Evolutionary conservation across 2,329 filamentous ascomycete species (phyloP).

Genomic region (Cercospora zeae-maydis): DNA sequence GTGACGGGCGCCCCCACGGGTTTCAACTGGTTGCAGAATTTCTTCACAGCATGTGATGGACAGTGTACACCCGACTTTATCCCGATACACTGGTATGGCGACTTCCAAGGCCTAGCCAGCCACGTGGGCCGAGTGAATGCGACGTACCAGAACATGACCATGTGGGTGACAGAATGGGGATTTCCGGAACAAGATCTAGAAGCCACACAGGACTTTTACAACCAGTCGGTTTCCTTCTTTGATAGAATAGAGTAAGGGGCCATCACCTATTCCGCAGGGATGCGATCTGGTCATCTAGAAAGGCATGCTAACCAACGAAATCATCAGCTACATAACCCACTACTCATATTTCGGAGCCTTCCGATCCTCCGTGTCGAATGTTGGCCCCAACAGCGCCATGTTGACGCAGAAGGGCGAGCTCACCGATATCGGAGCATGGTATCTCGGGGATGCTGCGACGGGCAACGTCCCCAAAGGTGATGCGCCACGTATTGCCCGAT

Average conservation of each 20-base stretch:
- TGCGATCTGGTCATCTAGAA: no score
- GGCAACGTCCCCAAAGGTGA: slow-evolving; percentile 38
- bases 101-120: slow-evolving; percentile 64
- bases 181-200: slow-evolving; percentile 53
- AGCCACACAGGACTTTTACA: slow-evolving; percentile 64
- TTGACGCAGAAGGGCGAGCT: slow-evolving; percentile 64
- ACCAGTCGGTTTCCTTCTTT: slow-evolving; percentile 62
- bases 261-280: neutral
- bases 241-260: slow-evolving; percentile 54
- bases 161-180: slow-evolving; percentile 80
- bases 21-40: slow-evolving; percentile 64
- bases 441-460: slow-evolving; percentile 56
- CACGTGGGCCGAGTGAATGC: slow-evolving; percentile 60
- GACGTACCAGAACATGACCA: slow-evolving; percentile 49
- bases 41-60: slow-evolving; percentile 57
- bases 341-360: slow-evolving; percentile 78
- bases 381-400: slow-evolving; percentile 70
- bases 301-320: no score
- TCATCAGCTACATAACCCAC: slow-evolving; percentile 52
- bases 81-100: slow-evolving; percentile 57
- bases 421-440: slow-evolving; percentile 74
- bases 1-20: slow-evolving; percentile 61
- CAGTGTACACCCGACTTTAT: slow-evolving; percentile 50
- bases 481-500: slow-evolving; percentile 24
- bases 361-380: slow-evolving; percentile 61